Evolutionary conservation across 2,329 filamentous ascomycete species (phyloP), one percentile per base, ranked within the genome.

Genomic region (Pseudocercospora eumusae): DNA sequence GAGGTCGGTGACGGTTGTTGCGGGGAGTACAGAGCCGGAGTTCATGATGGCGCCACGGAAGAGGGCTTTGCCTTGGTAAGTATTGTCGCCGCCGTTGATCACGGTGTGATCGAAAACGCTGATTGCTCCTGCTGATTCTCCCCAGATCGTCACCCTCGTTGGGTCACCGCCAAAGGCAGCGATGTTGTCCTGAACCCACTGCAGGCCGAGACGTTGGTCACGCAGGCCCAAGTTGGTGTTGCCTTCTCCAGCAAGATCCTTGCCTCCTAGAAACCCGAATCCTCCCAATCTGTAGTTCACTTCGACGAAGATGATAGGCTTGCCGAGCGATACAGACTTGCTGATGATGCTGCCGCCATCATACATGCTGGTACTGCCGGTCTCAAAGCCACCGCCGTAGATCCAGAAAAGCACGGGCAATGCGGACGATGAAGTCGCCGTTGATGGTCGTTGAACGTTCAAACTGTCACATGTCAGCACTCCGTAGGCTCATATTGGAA

Each of bases 41-140:
- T 89, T 84, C 90, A 95, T 93, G 68, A 93, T 93, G 25, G 81
- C 90, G 0, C 80, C 90, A 25, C 88, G 84, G 82, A 95, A 93
- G 0, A 95, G 81, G 0, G 86, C 80, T 69, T 88, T 86, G 57
- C 87, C 88, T 2, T 92, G 91, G 78, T 93, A 92, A 0, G 80
- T 87, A 71, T 86, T 84, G 74, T 93, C 80, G 6, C 91, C 90
- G 33, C 86, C 83, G 67, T 90, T 92, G 10, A 93, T 78, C 1
- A 85, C 78, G 84, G 92, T 91, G 68, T 93, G 91, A 69, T 92
- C 85, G 54, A 89, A 83, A 0, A 91, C 88, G 0, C 88, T 92
- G 64, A 92, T 91, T 13, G 74, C 67, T 11, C 79, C 79, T 6
- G 70, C 79, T 45, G 56, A 57, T 20, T 64, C 62, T 25, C 63